Evolutionary conservation across 129 eudicot species (phyloP).

Genomic region (Lonicera japonica): DNA sequence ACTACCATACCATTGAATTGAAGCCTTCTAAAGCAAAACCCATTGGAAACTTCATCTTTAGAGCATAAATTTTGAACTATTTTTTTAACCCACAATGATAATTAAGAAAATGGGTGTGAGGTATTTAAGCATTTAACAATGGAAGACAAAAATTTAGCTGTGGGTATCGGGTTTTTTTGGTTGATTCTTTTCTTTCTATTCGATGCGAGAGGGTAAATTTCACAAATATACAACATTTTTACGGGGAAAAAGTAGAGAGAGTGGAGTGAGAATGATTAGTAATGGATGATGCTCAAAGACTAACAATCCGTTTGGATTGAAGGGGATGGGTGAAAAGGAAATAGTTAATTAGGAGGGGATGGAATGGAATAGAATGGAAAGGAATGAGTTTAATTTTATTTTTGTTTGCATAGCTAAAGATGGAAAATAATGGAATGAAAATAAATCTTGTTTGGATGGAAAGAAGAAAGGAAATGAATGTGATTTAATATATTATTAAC

Average conservation of each 20-base stretch:
- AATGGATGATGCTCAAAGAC: constrained; percentile 15
- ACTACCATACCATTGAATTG: constrained; percentile 41
- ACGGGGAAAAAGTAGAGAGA: not conserved
- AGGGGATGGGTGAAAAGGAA: too few relatives aligned
- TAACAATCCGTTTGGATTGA: too few relatives aligned
- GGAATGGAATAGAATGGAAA: too few relatives aligned
- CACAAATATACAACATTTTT: constrained; percentile 11
- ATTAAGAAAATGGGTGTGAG: constrained; percentile 14
- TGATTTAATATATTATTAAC: too few relatives aligned
- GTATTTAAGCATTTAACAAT: not conserved
- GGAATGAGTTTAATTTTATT: too few relatives aligned
- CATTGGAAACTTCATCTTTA: constrained; percentile 15
- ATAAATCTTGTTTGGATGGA: too few relatives aligned
- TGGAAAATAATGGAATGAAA: too few relatives aligned
- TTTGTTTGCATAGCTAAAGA: too few relatives aligned
- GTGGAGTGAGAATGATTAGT: constrained; percentile 11
- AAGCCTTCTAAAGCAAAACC: constrained; percentile 31
- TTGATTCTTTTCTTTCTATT: constrained; percentile 7
- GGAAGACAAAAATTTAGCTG: constrained; percentile 6
- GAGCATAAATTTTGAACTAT: constrained; percentile 13
- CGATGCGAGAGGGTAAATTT: constrained; percentile 19
- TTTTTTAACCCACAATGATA: constrained; percentile 25
- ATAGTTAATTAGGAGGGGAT: too few relatives aligned
- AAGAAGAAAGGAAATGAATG: too few relatives aligned
- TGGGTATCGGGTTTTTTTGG: constrained; percentile 21